Base-by-base conservation (phyloP, 768 basidiomycete genomes). In the Serendipita vermifera region DNA sequence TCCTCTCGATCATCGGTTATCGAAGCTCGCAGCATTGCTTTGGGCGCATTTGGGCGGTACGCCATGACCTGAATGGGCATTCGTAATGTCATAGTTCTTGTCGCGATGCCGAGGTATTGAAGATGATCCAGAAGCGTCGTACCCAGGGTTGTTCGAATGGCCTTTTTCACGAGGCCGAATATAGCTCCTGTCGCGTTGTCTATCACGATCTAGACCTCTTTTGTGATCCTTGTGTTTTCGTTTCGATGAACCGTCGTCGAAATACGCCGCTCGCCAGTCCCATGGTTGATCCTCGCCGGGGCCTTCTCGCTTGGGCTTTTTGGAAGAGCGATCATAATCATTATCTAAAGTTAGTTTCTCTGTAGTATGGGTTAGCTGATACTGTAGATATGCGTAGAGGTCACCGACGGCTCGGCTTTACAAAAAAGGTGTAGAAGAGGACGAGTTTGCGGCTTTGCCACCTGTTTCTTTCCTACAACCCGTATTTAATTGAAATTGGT, bases 1-100 rank as follows among this genome's bases (percentile, higher is more conserved):
- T 93, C 91, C 72, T 91, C 87, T 67, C 70, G 83, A 61, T 88
- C 87, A 11, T 77, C 77, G 11, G 67, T 61, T 48, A 58, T 65
- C 3, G 59, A 9, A 35, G 38, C 0, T 56, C 55, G 38, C 59
- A 57, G 38, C 39, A 61, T 55, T 58, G 63, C 32, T 70, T 66
- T 39, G 67, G 63, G 20, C 62, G 57, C 31, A 20, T 54, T n/a
- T 58, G 27, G 60, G 58, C 24, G 54, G 53, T 2, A 41, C 54
- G 35, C 63, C 62, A 43, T 17, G 59, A 55, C 2, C 53, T 38
- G 5, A 56, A n/a, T n/a, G n/a, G n/a, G n/a, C 14, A 13, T 38
- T 59, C 35, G 9, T 9, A 9, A n/a, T n/a, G 35, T 36, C n/a
- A 9, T 36, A 9, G n/a, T 36, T n/a, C 35, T 36, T 29, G 26